Evolutionary conservation across 192 early-diverging fungal genomes (phyloP), one percentile per base, ranked within the genome.

Genomic region (Phlyctochytrium bullatum): DNA sequence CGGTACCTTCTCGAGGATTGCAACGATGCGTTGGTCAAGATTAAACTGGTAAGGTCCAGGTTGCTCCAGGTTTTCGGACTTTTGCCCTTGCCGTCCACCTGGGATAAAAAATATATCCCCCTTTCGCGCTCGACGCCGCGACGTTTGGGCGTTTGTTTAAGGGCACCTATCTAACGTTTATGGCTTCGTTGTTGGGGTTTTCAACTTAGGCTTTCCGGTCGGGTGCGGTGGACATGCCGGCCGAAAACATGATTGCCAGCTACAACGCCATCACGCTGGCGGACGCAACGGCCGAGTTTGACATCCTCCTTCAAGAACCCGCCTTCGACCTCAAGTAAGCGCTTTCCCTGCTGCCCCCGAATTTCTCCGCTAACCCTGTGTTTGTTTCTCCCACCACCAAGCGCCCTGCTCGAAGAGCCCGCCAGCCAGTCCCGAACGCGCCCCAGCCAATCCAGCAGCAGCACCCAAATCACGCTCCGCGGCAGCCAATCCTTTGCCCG

Each of bases 1-100:
- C 89, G 88, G 50, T 99, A 99, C 69, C 78, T 99, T 47, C 81
- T 99, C 2, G 96, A 99, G 67, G 97, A 99, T 73, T 98, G 96
- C 72, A 92, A 91, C 71, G 96, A 98, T 57, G 96, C 97, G 0
- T 78, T 98, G 25, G 76, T 95, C 32, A 92, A 95, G 59, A 94
- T 99, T 66, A 97, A 98, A 68, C 83, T 96, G 87, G 92, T 94
- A 59, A 74, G 83, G n/a, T n/a, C n/a, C n/a, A n/a, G n/a, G n/a
- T n/a, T n/a, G 61, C 40, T 16, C 52, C 25, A 71, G 0, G 75
- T 77, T 25, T 61, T 25, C 1, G 30, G 50, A 36, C 23, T 32
- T 36, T 64, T 66, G 52, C 34, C 36, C 17, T 29, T 1, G 36
- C 23, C n/a, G 20, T 34, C 23, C 30, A 60, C 25, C 23, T 30